Conservation (phyloP, 768 basidiomycete species). For the Dacryopinax primogenitus region DNA sequence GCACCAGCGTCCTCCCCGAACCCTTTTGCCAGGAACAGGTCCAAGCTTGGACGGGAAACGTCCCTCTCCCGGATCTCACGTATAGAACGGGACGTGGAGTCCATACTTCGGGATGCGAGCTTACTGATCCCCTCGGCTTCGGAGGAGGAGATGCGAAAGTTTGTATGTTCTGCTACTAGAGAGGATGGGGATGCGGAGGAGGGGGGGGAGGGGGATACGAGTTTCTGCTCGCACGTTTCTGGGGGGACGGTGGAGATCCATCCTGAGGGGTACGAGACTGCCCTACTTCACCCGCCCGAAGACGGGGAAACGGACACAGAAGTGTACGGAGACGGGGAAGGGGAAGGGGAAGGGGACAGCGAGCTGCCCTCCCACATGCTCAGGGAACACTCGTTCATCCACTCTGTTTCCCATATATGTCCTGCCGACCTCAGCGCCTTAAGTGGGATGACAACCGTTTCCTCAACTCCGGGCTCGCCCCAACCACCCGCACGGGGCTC, state of each 20-base stretch:
- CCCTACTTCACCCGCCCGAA: neutral
- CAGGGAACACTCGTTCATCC: slow-evolving; percentile 4
- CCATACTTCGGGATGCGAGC: neutral
- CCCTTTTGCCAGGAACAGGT: neutral
- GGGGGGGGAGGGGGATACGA: neutral
- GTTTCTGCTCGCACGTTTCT: neutral
- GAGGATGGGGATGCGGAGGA: slow-evolving; percentile 15
- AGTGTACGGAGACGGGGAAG: neutral
- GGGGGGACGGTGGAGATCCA: slow-evolving; percentile 5
- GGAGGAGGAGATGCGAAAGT: slow-evolving; percentile 14
- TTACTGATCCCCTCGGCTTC: neutral
- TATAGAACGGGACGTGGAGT: neutral
- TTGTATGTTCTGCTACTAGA: slow-evolving; percentile 13
- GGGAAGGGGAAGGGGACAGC: no score
- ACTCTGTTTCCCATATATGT: no score
- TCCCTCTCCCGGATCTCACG: neutral
- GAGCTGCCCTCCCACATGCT: no score
- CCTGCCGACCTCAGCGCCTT: no score
- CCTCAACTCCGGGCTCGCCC: neutral
- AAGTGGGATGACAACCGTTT: no score
- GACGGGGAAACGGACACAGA: neutral
- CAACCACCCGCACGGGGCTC: neutral
- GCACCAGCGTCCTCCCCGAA: neutral
- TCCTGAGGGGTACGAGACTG: neutral
- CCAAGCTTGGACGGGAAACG: neutral